Evolutionary conservation across 106 monocot genomes (phyloP), one percentile per base, ranked within the genome.

Genomic region (Platanthera zijinensis): DNA sequence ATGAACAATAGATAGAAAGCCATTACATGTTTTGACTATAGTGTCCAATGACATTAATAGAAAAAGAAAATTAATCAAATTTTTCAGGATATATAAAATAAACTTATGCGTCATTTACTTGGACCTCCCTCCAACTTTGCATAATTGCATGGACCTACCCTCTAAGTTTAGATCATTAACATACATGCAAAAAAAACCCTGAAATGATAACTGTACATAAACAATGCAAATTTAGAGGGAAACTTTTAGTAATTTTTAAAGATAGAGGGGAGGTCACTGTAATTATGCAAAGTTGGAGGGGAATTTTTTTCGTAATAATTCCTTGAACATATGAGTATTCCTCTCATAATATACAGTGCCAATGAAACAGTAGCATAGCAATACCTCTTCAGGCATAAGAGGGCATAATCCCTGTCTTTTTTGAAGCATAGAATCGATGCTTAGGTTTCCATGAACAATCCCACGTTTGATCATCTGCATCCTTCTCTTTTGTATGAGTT

Each of bases 331-430:
- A 59, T 19, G 13, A 56, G 13, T 14, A 56, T 14, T 56, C 12
- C 14, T 56, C 12, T 14, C 14, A 56, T 15, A 14, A 14, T 13
- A 13, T 19, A 18, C 18, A 39, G 32, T 67, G 67, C 67, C 25
- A 67, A 25, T 10, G 32, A 67, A 39, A 30, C 8, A 30, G 67
- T 30, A 67, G 13, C 19, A 18, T 59, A 66, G 30, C 30, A 53
- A 80, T 45, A 96, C 96, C 92, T 96, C 95, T 87, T 96, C 92
- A 75, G 95, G 92, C 90, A 92, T 90, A 25, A 96, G 76, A 69
- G 95, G 95, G 66, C 95, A 96, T 48, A 86, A 89, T 63, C 92
- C 90, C 82, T 85, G 84, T 81, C 75, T 85, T 80, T 84, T 96
- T 77, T 77, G 71, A 81, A 68, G 74, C 48, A 79, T 11, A 47